Percentiles rank a stretch among this genome's conserved stretches.
phyloP scores from a whole-genome alignment of 345 rosid genomes.

The Raphanus sativus region DNA sequence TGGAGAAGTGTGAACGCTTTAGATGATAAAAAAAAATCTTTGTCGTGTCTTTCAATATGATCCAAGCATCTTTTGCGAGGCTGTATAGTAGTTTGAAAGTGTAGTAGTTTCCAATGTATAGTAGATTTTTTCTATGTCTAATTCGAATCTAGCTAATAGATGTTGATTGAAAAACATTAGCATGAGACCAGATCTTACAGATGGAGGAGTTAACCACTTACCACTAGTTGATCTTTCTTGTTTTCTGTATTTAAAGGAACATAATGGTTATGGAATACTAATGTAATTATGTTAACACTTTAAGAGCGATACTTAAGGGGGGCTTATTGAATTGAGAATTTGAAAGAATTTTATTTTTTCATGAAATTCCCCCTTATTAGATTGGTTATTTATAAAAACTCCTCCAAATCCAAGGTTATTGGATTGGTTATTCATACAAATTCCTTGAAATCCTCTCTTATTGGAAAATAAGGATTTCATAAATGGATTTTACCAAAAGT shows the following conservation, averaged over 20 bases:
- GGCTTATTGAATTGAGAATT: too few relatives aligned
- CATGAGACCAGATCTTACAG: not conserved
- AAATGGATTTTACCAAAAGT: too few relatives aligned
- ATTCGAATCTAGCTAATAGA: not conserved
- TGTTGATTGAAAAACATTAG: constrained; percentile 1
- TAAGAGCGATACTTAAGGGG: not conserved
- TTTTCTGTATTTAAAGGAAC: not conserved
- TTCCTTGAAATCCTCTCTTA: too few relatives aligned
- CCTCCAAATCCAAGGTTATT: too few relatives aligned
- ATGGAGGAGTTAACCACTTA: constrained; percentile 5
- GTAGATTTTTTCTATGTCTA: not conserved
- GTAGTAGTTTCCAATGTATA: not conserved
- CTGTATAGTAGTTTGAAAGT: not conserved
- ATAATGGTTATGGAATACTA: too few relatives aligned
- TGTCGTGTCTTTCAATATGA: constrained; percentile 21
- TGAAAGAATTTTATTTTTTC: too few relatives aligned
- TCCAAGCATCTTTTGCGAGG: not conserved
- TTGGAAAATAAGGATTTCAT: too few relatives aligned
- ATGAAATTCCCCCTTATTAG: too few relatives aligned
- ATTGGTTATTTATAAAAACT: too few relatives aligned
- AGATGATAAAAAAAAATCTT: not conserved
- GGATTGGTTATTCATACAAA: too few relatives aligned
- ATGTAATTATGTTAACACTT: constrained; percentile 1
- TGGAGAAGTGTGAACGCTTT: constrained; percentile 23
- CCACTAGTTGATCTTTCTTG: not conserved